phyloP scores from a whole-genome alignment of 2,329 filamentous ascomycete genomes.

The Phyllosticta citrichinensis region DNA sequence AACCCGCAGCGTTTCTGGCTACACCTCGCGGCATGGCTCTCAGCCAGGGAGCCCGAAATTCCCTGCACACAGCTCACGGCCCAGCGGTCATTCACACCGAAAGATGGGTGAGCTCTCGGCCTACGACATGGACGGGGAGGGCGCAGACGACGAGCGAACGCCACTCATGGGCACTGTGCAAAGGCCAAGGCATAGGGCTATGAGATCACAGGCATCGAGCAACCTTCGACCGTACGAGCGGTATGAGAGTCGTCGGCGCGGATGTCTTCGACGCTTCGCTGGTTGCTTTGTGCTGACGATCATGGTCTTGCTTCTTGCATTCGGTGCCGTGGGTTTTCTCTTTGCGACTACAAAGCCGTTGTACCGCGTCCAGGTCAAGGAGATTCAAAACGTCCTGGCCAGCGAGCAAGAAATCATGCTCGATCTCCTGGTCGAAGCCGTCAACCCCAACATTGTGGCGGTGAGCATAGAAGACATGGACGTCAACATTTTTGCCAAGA shows the following conservation, averaged over 20 bases:
- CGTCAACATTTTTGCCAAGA: slow-evolving; percentile 89
- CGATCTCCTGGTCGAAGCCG: slow-evolving; percentile 74
- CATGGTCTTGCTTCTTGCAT: slow-evolving; percentile 69
- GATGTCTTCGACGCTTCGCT: slow-evolving; percentile 64
- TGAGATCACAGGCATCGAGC: slow-evolving; percentile 33
- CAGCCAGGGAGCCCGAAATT: slow-evolving; percentile 54
- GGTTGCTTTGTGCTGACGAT: slow-evolving; percentile 77
- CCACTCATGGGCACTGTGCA: slow-evolving; percentile 63
- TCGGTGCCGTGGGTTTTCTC: slow-evolving; percentile 80
- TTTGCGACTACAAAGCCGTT: slow-evolving; percentile 86
- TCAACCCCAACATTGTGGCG: slow-evolving; percentile 88
- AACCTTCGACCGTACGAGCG: slow-evolving; percentile 64
- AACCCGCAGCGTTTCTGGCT: slow-evolving; percentile 47
- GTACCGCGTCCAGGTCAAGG: slow-evolving; percentile 63
- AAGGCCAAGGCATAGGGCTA: slow-evolving; percentile 27
- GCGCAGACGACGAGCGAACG: slow-evolving; percentile 78
- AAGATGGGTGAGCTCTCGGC: slow-evolving; percentile 54
- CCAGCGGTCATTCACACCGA: slow-evolving; percentile 28
- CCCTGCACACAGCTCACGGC: slow-evolving; percentile 43
- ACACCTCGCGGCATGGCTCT: slow-evolving; percentile 41
- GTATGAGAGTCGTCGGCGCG: slow-evolving; percentile 48
- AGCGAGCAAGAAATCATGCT: slow-evolving; percentile 94
- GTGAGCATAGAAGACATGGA: slow-evolving; percentile 81
- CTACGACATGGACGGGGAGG: slow-evolving; percentile 75
- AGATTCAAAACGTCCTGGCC: slow-evolving; percentile 81